Evolutionary conservation across 2,329 filamentous ascomycete genomes (phyloP).

Genomic region (Aureobasidium sp.): DNA sequence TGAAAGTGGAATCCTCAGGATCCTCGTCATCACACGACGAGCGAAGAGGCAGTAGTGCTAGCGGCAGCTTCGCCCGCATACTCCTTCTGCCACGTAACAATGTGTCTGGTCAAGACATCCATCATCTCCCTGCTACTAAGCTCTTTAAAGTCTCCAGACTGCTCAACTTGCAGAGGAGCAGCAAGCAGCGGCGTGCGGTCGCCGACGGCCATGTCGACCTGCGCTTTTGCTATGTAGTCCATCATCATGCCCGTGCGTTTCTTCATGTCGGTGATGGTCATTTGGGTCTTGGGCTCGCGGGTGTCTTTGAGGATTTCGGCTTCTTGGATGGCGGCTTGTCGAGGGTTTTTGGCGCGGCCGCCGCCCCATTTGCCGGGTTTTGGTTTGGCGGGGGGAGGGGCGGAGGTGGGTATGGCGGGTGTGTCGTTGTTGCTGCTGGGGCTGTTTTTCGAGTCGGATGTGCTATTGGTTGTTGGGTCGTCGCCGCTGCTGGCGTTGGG

Average conservation of each 20-base stretch:
- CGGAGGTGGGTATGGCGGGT: conserved; percentile 26
- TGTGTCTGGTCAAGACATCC: conserved; percentile 71
- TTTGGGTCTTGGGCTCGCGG: conserved; percentile 19
- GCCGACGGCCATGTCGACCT: conserved; percentile 76
- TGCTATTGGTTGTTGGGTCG: conserved; percentile 21
- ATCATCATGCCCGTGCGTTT: conserved; percentile 76
- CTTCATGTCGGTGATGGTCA: conserved; percentile 26
- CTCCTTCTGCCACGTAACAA: conserved; percentile 76
- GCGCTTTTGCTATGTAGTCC: conserved; percentile 82
- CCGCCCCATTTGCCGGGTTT: conserved; percentile 22
- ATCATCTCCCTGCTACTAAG: conserved; percentile 83
- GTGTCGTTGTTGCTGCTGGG: conserved; percentile 30
- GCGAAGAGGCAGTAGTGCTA: neutral
- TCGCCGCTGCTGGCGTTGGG: conserved; percentile 27
- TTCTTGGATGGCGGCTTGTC: conserved; percentile 25
- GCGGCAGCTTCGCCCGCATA: conserved; percentile 31
- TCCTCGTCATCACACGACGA: neutral
- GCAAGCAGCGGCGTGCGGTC: conserved; percentile 39
- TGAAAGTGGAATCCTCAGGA: neutral
- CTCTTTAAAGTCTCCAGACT: conserved; percentile 69
- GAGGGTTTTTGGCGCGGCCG: conserved; percentile 18
- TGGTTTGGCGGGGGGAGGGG: conserved; percentile 26
- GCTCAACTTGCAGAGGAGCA: conserved; percentile 21
- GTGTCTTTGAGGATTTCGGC: conserved; percentile 21
- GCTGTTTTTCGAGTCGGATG: conserved; percentile 28